Base-by-base conservation (phyloP, 768 basidiomycete species). In the Leccinellum albellum region DNA sequence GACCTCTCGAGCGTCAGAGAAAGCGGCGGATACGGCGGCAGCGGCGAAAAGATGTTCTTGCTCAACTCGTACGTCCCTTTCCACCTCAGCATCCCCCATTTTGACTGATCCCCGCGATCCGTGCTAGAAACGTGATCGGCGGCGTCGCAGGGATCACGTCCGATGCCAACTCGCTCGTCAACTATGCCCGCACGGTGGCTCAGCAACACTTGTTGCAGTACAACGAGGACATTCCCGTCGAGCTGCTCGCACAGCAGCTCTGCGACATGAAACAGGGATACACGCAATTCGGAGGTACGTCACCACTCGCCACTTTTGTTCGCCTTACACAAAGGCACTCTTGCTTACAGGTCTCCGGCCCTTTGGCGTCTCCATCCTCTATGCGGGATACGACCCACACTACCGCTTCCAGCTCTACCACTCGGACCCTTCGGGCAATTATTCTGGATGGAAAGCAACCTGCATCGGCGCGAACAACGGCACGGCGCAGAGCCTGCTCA, bases 191-290 rank as follows among this genome's bases (percentile, higher is more conserved):
- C 58, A 84, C 87, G 57, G 89, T 91, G 0, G 95, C 97, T 2
- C 95, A 99, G 72, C 78, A 78, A 51, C 92, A 99, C 76, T 75
- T 99, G 59, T 77, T 94, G 66, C 79, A 79, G 50, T 99, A 97
- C 78, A 93, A 98, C 68, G 93, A 98, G 73, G 95, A 97, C 70
- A 98, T 99, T 64, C 96, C 96, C 6, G 97, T 98, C 29, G 97
- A 99, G 73, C 78, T 96, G 65, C 86, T 99, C 54, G 90, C 94
- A 13, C 94, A 98, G 70, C 82, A 89, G 54, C 75, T 99, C 57
- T 98, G 96, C 67, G 91, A 99, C 75, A 84, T 96, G 79, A 99
- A 99, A 78, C 97, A 99, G 71, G 94, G 94, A 8, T 98, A 98
- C 70, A 98, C 96, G 37, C 96, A 98, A 67, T 95, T 85, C 62